Evolutionary conservation across 1,284 basidiomycete genomes (phyloP), one percentile per base, ranked within the genome.

Genomic region (Amylostereum chailletii): DNA sequence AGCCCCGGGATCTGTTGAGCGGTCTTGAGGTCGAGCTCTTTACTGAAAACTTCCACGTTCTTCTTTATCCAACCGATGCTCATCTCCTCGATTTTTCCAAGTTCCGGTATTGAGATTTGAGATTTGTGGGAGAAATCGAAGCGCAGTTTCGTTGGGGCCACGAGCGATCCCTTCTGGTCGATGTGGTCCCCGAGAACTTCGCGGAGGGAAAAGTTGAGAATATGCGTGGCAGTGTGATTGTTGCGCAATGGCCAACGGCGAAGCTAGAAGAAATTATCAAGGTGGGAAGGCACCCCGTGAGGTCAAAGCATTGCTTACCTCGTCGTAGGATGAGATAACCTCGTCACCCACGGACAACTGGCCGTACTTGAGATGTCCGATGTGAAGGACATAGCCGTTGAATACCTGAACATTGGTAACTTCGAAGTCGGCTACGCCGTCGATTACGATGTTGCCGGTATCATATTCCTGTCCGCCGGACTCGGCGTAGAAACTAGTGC

Each of bases 41-140:
- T 86, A 62, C 89, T 83, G 65, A 76, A 96, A 26, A 99, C 95
- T 48, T 77, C 79, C 53, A 94, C 91, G 58, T 96, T 91, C 63
- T 78, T 83, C 63, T 80, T 81, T 66, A 99, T 89, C 92, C 94
- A 99, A 49, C 90, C 86, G 57, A 86, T 74, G 60, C 83, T 89
- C 68, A 92, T 83, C 4, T 68, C 66, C 67, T 98, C 94, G 58
- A 99, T 94, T 67, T 86, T 85, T 43, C 69, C 63, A 41, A 99
- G 75, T 51, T 98, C 94, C 1, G 77, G 65, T 1, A 81, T 64
- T 11, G 79, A 65, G 53, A 98, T 88, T 53, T 86, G 84, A 8
- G 91, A 78, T 69, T 96, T 97, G 74, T 99, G 94, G 30, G 91
- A 94, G 68, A 99, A 99, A 68, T 99, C 96, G 70, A 99, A 99